phyloP scores from a whole-genome alignment of 2,329 filamentous ascomycete genomes.

The Epichloe gansuensis region DNA sequence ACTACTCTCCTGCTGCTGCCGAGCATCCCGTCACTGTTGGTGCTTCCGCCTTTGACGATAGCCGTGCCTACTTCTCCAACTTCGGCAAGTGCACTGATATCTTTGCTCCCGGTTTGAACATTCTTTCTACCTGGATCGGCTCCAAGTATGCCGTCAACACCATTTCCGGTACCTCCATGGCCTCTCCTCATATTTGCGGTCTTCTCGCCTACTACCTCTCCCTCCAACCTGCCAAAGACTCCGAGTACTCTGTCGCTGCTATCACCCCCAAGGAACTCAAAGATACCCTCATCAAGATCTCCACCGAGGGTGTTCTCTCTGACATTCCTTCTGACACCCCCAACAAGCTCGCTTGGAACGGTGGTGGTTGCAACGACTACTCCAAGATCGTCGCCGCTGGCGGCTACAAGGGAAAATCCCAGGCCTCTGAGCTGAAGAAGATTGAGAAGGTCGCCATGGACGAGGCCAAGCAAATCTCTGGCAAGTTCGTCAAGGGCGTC shows the following conservation, averaged over 20 bases:
- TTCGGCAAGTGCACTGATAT: constrained; percentile 99
- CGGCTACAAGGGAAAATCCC: constrained; percentile 48
- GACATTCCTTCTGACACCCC: constrained; percentile 78
- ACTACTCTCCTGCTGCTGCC: constrained; percentile 94
- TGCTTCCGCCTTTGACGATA: constrained; percentile 83
- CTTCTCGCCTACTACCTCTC: constrained; percentile 97
- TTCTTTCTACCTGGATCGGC: constrained; percentile 96
- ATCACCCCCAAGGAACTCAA: constrained; percentile 94
- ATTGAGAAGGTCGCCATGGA: constrained; percentile 48
- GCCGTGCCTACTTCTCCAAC: constrained; percentile 99
- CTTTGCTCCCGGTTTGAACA: constrained; percentile 94
- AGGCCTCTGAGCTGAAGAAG: constrained; percentile 38
- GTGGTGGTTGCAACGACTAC: constrained; percentile 89
- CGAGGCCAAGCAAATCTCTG: constrained; percentile 46
- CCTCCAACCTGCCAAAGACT: constrained; percentile 81
- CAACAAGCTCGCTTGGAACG: constrained; percentile 98
- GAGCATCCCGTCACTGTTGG: constrained; percentile 89
- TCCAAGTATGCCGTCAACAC: constrained; percentile 94
- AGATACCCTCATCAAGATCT: constrained; percentile 71
- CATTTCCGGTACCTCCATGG: constrained; percentile 99
- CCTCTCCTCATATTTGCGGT: constrained; percentile 91
- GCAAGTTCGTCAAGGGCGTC: constrained; percentile 42
- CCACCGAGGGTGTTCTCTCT: constrained; percentile 63
- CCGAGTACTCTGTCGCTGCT: constrained; percentile 76
- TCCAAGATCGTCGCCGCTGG: constrained; percentile 65